phyloP scores from a whole-genome alignment of 1,284 basidiomycete species.

The Cutaneotrichosporon cutaneum region DNA sequence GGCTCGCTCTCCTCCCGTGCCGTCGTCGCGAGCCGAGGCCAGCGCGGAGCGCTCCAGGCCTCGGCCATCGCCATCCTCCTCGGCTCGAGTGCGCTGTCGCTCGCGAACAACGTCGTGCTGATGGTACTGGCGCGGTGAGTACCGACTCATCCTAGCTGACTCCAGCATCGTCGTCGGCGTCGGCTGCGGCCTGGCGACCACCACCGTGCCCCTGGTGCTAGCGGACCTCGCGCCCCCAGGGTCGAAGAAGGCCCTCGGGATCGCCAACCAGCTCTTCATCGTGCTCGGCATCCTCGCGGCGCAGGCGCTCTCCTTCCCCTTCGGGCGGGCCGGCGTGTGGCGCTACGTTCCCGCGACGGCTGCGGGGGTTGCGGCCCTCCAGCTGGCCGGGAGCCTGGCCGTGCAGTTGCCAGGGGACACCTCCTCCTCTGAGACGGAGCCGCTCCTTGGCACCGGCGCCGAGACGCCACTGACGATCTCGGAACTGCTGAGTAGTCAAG shows the following conservation, averaged over 20 bases:
- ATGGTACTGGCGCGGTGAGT: slow-evolving; percentile 40
- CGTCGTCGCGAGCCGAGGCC: slow-evolving; percentile 28
- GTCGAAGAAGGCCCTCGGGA: slow-evolving; percentile 52
- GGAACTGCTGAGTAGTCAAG: slow-evolving; percentile 33
- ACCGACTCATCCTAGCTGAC: background rate
- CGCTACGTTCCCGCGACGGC: slow-evolving; percentile 47
- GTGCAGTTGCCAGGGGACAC: slow-evolving; percentile 9
- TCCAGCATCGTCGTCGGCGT: slow-evolving; percentile 50
- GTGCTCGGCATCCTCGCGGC: slow-evolving; percentile 50
- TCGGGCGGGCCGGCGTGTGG: slow-evolving; percentile 42
- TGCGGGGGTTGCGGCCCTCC: slow-evolving; percentile 37
- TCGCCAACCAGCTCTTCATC: slow-evolving; percentile 54
- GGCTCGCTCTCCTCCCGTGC: slow-evolving; percentile 36
- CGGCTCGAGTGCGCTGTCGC: slow-evolving; percentile 30
- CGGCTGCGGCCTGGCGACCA: slow-evolving; percentile 53
- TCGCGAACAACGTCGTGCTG: slow-evolving; percentile 24
- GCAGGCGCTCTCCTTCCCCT: slow-evolving; percentile 50
- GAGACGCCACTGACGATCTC: slow-evolving; percentile 28
- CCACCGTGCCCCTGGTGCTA: slow-evolving; percentile 53
- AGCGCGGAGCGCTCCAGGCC: slow-evolving; percentile 31
- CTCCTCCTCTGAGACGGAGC: background rate
- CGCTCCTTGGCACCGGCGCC: slow-evolving; percentile 2
- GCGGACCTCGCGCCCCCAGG: slow-evolving; percentile 52
- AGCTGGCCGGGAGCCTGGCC: slow-evolving; percentile 42
- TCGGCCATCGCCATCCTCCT: slow-evolving; percentile 29